Percentiles rank a stretch among this genome's conserved stretches.
Conservation (phyloP, 2,329 filamentous ascomycete genomes). For the Exophiala spinifera region DNA sequence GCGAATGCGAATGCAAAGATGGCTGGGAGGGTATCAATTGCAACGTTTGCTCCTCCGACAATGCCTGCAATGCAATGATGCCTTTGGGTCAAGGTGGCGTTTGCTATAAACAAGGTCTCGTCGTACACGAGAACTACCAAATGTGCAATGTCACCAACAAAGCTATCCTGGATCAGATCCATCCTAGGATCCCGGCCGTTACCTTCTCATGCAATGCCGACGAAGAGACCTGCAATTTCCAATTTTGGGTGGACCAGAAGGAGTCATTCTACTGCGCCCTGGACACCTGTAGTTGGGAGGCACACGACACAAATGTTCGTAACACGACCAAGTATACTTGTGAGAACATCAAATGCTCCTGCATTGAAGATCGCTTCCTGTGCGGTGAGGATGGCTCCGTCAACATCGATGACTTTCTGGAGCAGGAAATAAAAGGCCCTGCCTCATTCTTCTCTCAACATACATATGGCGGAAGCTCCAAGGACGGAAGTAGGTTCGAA, state of each 20-base stretch:
- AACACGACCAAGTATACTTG: constrained; percentile 87
- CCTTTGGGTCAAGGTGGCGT: constrained; percentile 76
- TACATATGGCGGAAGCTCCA: constrained; percentile 55
- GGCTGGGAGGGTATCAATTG: constrained; percentile 98
- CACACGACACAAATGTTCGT: constrained; percentile 63
- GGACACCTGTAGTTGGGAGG: constrained; percentile 71
- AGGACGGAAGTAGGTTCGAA: constrained; percentile 76
- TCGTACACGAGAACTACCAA: constrained; percentile 93
- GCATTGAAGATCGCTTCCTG: constrained; percentile 86
- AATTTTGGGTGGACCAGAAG: constrained; percentile 93
- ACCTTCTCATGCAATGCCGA: constrained; percentile 87
- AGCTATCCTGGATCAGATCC: constrained; percentile 84
- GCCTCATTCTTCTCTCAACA: constrained; percentile 73
- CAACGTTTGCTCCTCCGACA: constrained; percentile 83
- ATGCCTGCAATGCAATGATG: constrained; percentile 85
- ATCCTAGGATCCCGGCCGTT: constrained; percentile 81
- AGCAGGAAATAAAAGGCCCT: constrained; percentile 78
- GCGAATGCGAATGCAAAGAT: constrained; percentile 75
- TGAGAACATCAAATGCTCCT: constrained; percentile 78
- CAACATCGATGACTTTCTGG: constrained; percentile 85
- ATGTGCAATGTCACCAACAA: constrained; percentile 96
- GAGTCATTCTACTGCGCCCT: constrained; percentile 97
- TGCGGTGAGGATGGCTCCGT: constrained; percentile 89
- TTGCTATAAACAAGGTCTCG: constrained; percentile 86
- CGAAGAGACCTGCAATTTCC: constrained; percentile 80